Conservation (phyloP, 768 basidiomycete genomes). For the Termitomyces sp. region DNA sequence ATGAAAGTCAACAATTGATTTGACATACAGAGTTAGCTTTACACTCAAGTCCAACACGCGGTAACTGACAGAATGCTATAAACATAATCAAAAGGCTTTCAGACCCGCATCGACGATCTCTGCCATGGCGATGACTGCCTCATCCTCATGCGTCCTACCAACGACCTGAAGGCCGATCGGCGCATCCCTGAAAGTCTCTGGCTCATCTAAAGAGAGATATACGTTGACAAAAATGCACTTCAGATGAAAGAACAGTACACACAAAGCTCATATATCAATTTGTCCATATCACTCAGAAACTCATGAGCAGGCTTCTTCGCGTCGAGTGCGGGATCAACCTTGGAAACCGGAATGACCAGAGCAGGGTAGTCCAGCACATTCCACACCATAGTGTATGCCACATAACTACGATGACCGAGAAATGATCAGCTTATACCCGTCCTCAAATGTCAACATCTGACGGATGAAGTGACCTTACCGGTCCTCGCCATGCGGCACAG, state of each 20-base stretch:
- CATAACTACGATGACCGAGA: slow-evolving; percentile 28
- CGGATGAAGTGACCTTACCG: slow-evolving; percentile 28
- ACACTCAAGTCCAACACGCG: no score
- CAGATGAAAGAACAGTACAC: not conserved
- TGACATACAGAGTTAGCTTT: no score
- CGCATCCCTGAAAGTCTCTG: slow-evolving; percentile 46
- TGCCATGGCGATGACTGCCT: slow-evolving; percentile 62
- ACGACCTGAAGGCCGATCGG: slow-evolving; percentile 68
- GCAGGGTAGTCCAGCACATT: slow-evolving; percentile 64
- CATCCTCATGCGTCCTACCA: slow-evolving; percentile 69
- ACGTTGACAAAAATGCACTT: no score
- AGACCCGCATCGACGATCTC: slow-evolving; percentile 51
- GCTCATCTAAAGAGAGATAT: slow-evolving; percentile 35
- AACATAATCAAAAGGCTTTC: slow-evolving; percentile 18
- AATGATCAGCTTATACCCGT: not conserved
- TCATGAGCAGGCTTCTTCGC: slow-evolving; percentile 19
- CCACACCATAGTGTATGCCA: no score
- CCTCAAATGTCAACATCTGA: no score
- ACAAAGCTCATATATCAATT: not conserved
- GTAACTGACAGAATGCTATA: no score
- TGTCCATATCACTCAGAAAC: not conserved
- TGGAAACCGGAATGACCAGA: slow-evolving; percentile 58
- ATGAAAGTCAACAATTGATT: no score
- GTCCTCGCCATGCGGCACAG: no score
- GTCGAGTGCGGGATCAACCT: slow-evolving; percentile 52